A percentile compares a stretch with the other conserved stretches of the same genome.
phyloP scores from a whole-genome alignment of 2,329 filamentous ascomycete species.

The Neofusicoccum sp. region DNA sequence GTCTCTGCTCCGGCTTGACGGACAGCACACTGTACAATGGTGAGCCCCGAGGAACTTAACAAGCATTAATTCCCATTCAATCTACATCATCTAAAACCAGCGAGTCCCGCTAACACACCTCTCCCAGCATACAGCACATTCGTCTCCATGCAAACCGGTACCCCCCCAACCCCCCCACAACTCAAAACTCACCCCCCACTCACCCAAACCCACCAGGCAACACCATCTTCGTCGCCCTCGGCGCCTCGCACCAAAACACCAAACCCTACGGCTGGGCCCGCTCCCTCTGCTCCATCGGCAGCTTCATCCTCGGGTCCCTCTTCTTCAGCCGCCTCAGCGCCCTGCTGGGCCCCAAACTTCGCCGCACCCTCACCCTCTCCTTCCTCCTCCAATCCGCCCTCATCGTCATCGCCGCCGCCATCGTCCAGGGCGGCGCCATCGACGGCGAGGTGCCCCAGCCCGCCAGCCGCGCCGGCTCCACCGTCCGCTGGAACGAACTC shows the following conservation, averaged over 20 bases:
- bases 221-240: slow-evolving; percentile 75
- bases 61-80: neutral
- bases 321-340: slow-evolving; percentile 69
- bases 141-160: slow-evolving; percentile 79
- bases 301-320: slow-evolving; percentile 71
- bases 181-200: slow-evolving; percentile 20
- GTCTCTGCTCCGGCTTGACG: slow-evolving; percentile 73
- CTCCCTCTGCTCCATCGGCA: slow-evolving; percentile 66
- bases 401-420: slow-evolving; percentile 41
- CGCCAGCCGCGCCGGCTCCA: slow-evolving; percentile 25
- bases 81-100: neutral
- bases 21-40: slow-evolving; percentile 74
- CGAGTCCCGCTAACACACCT: neutral
- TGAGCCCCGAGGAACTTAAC: neutral
- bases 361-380: slow-evolving; percentile 60
- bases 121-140: slow-evolving; percentile 65
- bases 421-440: slow-evolving; percentile 45
- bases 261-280: slow-evolving; percentile 65
- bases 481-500: slow-evolving; percentile 58
- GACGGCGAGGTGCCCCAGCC: slow-evolving; percentile 52
- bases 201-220: slow-evolving; percentile 49
- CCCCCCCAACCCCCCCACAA: slow-evolving; percentile 23
- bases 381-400: slow-evolving; percentile 43
- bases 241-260: slow-evolving; percentile 58
- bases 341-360: slow-evolving; percentile 57